A percentile compares a stretch with the other conserved stretches of the same genome.
These are phyloP conservation scores for Triticum urartu DNA, from an alignment of 176 grass and related monocot genomes.

Conservation along the genomic window DNA sequence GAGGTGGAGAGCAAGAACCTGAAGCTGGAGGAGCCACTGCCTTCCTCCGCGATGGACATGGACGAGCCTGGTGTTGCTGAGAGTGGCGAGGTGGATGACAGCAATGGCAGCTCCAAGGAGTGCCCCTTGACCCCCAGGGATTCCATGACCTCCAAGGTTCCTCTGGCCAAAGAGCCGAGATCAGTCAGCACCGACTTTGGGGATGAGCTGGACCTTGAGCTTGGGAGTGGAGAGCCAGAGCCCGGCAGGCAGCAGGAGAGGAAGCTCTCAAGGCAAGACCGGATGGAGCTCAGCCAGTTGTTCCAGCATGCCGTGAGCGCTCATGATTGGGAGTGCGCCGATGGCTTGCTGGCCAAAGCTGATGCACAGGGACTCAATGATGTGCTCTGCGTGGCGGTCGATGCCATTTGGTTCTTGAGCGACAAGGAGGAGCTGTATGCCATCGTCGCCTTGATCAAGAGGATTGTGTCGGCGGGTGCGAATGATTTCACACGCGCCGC, in stretches of 20 bases:
- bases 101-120: slow-evolving; percentile 55
- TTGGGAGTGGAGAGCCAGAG: slow-evolving; percentile 44
- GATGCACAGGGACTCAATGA: slow-evolving; percentile 85
- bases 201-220: slow-evolving; percentile 54
- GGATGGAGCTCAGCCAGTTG: slow-evolving; percentile 61
- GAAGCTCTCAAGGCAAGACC: slow-evolving; percentile 72
- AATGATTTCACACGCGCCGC: slow-evolving; percentile 90
- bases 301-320: slow-evolving; percentile 80
- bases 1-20: slow-evolving; percentile 45
- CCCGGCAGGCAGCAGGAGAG: slow-evolving; percentile 55
- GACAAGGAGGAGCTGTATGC: slow-evolving; percentile 63
- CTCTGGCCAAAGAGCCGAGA: slow-evolving; percentile 55
- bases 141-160: slow-evolving; percentile 34
- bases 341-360: slow-evolving; percentile 55
- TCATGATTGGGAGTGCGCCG: slow-evolving; percentile 60
- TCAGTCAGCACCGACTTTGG: slow-evolving; percentile 58
- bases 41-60: slow-evolving; percentile 57
- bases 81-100: slow-evolving; percentile 38
- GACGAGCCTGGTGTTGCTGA: slow-evolving; percentile 37
- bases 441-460: slow-evolving; percentile 70
- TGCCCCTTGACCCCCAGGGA: slow-evolving; percentile 43
- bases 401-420: slow-evolving; percentile 92
- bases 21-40: slow-evolving; percentile 33
- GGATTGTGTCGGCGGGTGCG: slow-evolving; percentile 66
- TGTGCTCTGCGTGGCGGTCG: slow-evolving; percentile 72